Evolutionary conservation across 257 asterid species (phyloP).

Genomic region (Lycium barbarum): DNA sequence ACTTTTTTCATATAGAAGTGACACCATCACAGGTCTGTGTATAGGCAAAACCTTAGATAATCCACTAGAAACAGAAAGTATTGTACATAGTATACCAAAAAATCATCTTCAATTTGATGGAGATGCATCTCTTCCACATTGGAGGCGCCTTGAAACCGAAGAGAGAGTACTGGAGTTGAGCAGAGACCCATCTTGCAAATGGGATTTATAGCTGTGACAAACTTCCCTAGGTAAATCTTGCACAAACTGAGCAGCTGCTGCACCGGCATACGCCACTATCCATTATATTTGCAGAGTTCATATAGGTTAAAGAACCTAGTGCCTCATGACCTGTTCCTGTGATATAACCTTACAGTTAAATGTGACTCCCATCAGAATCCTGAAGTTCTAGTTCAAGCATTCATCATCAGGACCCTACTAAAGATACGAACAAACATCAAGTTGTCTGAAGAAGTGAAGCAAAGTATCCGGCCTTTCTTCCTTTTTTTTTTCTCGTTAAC

Average conservation of each 20-base stretch:
- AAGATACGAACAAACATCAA: not conserved
- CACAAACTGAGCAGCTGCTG: slow-evolving; percentile 15
- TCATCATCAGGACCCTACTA: not conserved
- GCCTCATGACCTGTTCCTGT: not conserved
- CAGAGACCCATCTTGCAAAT: not conserved
- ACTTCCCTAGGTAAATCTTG: not conserved
- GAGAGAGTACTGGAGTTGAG: not conserved
- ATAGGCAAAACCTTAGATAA: not conserved
- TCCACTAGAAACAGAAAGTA: not conserved
- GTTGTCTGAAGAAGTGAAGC: not conserved
- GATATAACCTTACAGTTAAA: not conserved
- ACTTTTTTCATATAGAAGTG: not conserved
- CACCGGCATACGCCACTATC: not conserved
- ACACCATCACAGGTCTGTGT: not conserved
- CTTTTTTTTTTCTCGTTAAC: not conserved
- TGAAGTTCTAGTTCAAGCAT: not conserved
- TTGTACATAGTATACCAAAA: not conserved
- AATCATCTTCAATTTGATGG: not conserved
- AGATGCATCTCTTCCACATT: not conserved
- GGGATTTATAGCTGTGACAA: not conserved
- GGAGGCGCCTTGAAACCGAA: not conserved
- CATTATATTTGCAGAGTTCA: not conserved
- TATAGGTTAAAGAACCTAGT: not conserved
- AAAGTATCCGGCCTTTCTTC: not conserved
- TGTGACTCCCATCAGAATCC: not conserved